Evolutionary conservation across 768 basidiomycete genomes (phyloP), one percentile per base, ranked within the genome.

Genomic region (Suillus occidentalis): DNA sequence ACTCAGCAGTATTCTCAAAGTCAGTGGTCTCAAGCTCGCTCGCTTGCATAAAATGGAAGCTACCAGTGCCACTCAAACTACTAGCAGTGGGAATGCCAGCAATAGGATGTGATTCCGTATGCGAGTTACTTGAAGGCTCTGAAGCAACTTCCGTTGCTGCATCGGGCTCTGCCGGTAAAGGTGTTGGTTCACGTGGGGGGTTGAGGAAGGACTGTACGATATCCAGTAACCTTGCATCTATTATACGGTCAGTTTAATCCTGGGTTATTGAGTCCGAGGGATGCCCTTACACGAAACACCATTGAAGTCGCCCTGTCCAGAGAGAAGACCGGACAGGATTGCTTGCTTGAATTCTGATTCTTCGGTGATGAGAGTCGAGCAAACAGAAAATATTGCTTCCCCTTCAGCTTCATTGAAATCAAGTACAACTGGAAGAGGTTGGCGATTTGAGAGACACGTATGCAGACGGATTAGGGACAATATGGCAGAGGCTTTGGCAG

Each of bases 21-120:
- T 81, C 70, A 25, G 82, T 56, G 0, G 81, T 73, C 66, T 91
- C 91, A 42, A 93, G 80, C 70, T 94, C 92, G 73, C 91, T 92
- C 64, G 84, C 89, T 75, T 92, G 88, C 79, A 94, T 89, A 75
- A 94, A 94, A 71, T 85, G 86, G 82, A 92, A 89, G 76, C 87
- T 85, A 63, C 82, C 82, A 0, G 87, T 79, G 76, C 72, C 68
- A 76, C 75, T 69, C 76, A 71, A 57, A 66, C 70, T 52, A 34
- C 58, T 59, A 12, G 40, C 13, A 28, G 58, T 12, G 16, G 85
- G 80, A 52, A 85, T 75, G 63, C 78, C 83, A 58, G 79, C 76
- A 43, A 83, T 80, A 37, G 74, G 67, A 7, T 37, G 64, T 6
- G 63, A 8, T 63, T 61, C 61, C 22, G 56, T 22, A 18, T 31